These are phyloP conservation scores for Isatis tinctoria DNA, from an alignment of 345 rosid genomes.

Conservation along the genomic window DNA sequence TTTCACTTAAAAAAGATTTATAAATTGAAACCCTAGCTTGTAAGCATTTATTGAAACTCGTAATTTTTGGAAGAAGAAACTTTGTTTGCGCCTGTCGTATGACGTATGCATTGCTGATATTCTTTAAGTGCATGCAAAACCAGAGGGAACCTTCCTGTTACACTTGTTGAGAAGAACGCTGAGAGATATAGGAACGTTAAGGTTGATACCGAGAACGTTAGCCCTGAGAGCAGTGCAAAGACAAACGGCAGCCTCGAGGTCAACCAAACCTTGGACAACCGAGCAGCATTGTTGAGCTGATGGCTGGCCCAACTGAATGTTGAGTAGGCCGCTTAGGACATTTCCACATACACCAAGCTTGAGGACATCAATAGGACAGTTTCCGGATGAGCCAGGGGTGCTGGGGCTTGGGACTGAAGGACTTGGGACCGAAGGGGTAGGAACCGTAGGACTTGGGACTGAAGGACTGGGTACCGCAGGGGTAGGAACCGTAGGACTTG, in stretches of 20 bases:
- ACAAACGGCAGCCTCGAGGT: slow-evolving; percentile 65
- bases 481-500: not conserved
- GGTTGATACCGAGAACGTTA: slow-evolving; percentile 45
- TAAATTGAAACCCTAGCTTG: not conserved
- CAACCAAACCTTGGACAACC: slow-evolving; percentile 46
- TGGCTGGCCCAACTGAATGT: slow-evolving; percentile 34
- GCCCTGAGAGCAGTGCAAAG: slow-evolving; percentile 64
- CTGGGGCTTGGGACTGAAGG: slow-evolving; percentile 5
- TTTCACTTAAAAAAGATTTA: too few relatives aligned
- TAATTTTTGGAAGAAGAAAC: not conserved
- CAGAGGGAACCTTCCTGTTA: slow-evolving; percentile 41
- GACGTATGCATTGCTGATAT: not conserved
- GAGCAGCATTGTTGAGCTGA: slow-evolving; percentile 48
- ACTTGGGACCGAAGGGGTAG: not conserved
- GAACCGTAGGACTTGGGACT: too few relatives aligned
- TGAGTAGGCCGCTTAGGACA: slow-evolving; percentile 33
- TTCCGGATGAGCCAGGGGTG: slow-evolving; percentile 16
- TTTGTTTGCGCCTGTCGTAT: not conserved
- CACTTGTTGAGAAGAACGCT: slow-evolving; percentile 54
- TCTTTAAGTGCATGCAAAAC: not conserved
- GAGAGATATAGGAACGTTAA: slow-evolving; percentile 52
- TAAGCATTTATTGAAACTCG: not conserved
- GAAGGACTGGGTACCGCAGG: not conserved
- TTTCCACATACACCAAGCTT: slow-evolving; percentile 53
- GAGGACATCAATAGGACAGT: slow-evolving; percentile 50